These are phyloP conservation scores for Umbilicaria muhlenbergii DNA, from an alignment of 495 filamentous ascomycete species.

Conservation along the genomic window DNA sequence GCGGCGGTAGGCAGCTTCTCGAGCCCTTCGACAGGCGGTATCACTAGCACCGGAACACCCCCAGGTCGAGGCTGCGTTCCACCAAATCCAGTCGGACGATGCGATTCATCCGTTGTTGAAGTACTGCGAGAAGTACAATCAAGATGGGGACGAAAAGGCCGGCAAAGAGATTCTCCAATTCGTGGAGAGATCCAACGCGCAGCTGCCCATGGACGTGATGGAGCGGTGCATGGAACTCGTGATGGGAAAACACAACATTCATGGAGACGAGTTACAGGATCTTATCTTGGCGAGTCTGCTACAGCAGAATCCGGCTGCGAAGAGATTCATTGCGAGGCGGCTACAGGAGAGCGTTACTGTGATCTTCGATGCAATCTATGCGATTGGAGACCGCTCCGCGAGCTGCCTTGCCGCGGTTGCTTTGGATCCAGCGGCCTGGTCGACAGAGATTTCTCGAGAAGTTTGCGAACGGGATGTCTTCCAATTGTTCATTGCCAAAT, in stretches of 20 bases:
- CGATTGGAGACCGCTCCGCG: slow-evolving; percentile 43
- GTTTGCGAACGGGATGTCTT: slow-evolving; percentile 46
- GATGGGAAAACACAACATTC: slow-evolving; percentile 24
- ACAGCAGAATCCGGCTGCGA: slow-evolving; percentile 36
- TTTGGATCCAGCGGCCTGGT: slow-evolving; percentile 42
- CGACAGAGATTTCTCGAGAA: slow-evolving; percentile 29
- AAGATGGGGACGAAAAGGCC: slow-evolving; percentile 32
- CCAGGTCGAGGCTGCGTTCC: slow-evolving; percentile 34
- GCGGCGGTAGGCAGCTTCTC: slow-evolving; percentile 33
- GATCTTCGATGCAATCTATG: slow-evolving; percentile 42
- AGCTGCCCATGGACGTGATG: slow-evolving; percentile 35
- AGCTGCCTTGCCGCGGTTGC: slow-evolving; percentile 40
- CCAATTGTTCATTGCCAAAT: slow-evolving; percentile 45
- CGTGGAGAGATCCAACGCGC: slow-evolving; percentile 35
- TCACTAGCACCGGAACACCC: slow-evolving; percentile 41
- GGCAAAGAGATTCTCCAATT: slow-evolving; percentile 41
- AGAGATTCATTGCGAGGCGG: slow-evolving; percentile 33
- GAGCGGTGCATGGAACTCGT: slow-evolving; percentile 39
- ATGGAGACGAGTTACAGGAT: slow-evolving; percentile 31
- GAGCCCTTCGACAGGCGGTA: slow-evolving; percentile 45
- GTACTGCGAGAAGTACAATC: slow-evolving; percentile 37
- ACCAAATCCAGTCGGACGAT: slow-evolving; percentile 33
- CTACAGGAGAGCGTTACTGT: slow-evolving; percentile 33
- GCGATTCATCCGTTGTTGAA: slow-evolving; percentile 30
- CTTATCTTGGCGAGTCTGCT: slow-evolving; percentile 45